These are phyloP conservation scores for Alternaria solani DNA, from an alignment of 2,329 filamentous ascomycete species.

Conservation along the genomic window DNA sequence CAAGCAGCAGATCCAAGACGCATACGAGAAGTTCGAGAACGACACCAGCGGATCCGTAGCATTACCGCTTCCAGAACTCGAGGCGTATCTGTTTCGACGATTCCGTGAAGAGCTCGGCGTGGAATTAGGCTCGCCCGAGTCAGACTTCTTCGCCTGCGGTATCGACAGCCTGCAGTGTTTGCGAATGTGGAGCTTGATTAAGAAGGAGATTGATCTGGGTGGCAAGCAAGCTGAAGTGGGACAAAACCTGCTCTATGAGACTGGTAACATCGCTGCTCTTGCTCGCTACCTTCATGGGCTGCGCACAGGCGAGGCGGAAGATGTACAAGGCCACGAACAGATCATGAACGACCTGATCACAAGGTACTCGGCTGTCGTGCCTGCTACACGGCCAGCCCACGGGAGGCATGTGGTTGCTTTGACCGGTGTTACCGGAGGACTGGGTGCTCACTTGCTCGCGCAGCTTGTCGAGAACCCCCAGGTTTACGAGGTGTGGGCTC, in stretches of 20 bases:
- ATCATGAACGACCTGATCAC: conserved; percentile 58
- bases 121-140: conserved; percentile 44
- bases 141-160: conserved; percentile 67
- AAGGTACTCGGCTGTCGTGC: conserved; percentile 50
- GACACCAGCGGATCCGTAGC: conserved; percentile 28
- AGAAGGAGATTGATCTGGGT: conserved; percentile 60
- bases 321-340: conserved; percentile 50
- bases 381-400: not conserved
- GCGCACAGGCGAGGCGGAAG: conserved; percentile 46
- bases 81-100: conserved; percentile 34
- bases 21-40: conserved; percentile 49
- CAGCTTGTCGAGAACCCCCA: conserved; percentile 40
- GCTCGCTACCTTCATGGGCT: conserved; percentile 57
- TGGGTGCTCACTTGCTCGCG: conserved; percentile 66
- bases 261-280: conserved; percentile 59
- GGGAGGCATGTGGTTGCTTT: conserved; percentile 47
- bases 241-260: conserved; percentile 68
- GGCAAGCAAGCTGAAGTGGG: conserved; percentile 54
- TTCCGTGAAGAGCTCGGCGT: conserved; percentile 32
- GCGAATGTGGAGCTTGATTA: conserved; percentile 62
- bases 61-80: conserved; percentile 42
- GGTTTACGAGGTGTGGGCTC: conserved; percentile 58
- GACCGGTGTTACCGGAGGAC: conserved; percentile 71
- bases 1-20: conserved; percentile 56
- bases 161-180: conserved; percentile 68